These are phyloP conservation scores for Scleromitrula shiraiana DNA, from an alignment of 2,329 filamentous ascomycete genomes.

Conservation along the genomic window DNA sequence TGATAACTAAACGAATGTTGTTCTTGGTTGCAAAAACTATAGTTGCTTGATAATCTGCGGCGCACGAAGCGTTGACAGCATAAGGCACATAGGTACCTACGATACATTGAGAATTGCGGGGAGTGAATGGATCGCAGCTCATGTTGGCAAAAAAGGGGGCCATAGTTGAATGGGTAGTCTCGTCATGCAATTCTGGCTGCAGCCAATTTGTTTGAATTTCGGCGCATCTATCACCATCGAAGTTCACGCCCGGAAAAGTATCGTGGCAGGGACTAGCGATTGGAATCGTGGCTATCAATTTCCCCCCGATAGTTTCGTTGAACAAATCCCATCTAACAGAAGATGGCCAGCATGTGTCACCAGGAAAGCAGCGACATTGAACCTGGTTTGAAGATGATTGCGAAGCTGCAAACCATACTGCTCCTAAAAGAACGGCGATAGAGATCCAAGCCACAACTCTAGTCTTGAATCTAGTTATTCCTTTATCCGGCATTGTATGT, in stretches of 20 bases:
- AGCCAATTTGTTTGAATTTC: slow-evolving; percentile 12
- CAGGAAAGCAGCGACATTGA: slow-evolving; percentile 12
- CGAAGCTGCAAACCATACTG: slow-evolving; percentile 2
- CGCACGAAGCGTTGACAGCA: slow-evolving; percentile 20
- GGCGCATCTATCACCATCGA: slow-evolving; percentile 11
- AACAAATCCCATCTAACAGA: slow-evolving; percentile 10
- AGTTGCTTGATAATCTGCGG: slow-evolving; percentile 24
- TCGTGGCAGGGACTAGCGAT: slow-evolving; percentile 13
- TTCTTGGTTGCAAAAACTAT: slow-evolving; percentile 30
- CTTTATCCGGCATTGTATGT: not conserved
- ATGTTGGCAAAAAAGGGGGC: slow-evolving; percentile 32
- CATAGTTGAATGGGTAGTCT: slow-evolving; percentile 28
- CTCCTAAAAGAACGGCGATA: not conserved
- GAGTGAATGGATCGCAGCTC: slow-evolving; percentile 22
- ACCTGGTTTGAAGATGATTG: not conserved
- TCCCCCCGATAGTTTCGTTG: slow-evolving; percentile 14
- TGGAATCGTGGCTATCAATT: slow-evolving; percentile 13
- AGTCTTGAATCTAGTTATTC: not conserved
- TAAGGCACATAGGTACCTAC: slow-evolving; percentile 17
- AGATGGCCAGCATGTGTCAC: slow-evolving; percentile 15
- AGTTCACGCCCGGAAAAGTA: slow-evolving; percentile 1
- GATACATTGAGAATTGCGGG: slow-evolving; percentile 32
- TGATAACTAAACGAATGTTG: slow-evolving; percentile 38
- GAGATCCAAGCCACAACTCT: not conserved
- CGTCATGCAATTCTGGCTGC: slow-evolving; percentile 8